Base-by-base conservation (phyloP, 164 flowering plant species). In the Berberis vulgaris region DNA sequence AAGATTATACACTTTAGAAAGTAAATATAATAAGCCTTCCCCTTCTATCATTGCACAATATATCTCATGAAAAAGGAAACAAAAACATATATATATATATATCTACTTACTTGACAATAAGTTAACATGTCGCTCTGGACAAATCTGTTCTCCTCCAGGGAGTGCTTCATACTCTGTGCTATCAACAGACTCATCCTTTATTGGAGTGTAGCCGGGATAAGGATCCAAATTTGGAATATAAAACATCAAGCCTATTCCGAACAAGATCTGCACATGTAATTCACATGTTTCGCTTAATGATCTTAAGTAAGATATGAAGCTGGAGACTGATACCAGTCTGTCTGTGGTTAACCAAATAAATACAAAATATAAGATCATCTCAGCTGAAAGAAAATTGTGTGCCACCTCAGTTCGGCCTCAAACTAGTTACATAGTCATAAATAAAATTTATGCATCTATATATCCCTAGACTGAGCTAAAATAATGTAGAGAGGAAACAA, bases 121-220 rank as follows among this genome's bases (percentile, higher is more conserved):
- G 76, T 79, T 87, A 74, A 42, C 88, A 62, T 79, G 89, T 75
- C 90, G 81, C 81, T 95, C 99, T 42, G 99, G 99, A 77, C 96
- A 91, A 62, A 95, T 79, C 49, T 83, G 80, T 77, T 91, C 99
- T 60, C 74, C 91, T 46, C 79, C 97, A 71, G 96, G 82, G 67
- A 95, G 91, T 78, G 78, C 84, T 80, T 89, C 90, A 78, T 95
- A 91, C 50, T 77, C 89, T 44, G 66, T 65, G 58, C 82, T 71
- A 40, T 83, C 86, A 63, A 68, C 55, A 45, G 74, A 64, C 70
- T 85, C 96, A 69, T 67, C 65, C 66, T 61, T 62, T 10, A 95
- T 49, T 6, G 90, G 83, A 9, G 77, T 73, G 70, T 95, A 91
- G 9, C 92, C 96, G 46, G 87, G 86, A 69, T 82, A 88, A 54